phyloP scores from a whole-genome alignment of 768 basidiomycete genomes.

The Coprinopsis marcescibilis region DNA sequence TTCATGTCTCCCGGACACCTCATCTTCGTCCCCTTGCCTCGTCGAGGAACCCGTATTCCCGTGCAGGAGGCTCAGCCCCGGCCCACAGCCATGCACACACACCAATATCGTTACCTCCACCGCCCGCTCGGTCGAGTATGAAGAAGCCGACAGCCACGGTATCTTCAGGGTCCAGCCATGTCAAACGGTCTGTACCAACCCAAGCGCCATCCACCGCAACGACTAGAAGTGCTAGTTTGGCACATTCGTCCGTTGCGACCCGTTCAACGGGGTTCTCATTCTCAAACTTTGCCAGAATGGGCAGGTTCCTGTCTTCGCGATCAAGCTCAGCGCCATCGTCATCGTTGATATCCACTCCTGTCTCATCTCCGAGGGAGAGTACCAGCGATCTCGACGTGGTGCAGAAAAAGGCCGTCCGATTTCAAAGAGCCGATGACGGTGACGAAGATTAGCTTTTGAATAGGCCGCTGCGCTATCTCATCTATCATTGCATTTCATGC shows the following conservation, averaged over 20 bases:
- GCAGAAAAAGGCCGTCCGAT: constrained; percentile 57
- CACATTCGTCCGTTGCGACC: constrained; percentile 15
- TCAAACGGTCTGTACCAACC: constrained; percentile 28
- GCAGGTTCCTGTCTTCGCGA: constrained; percentile 43
- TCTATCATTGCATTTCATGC: too few relatives aligned
- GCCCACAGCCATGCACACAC: constrained; percentile 15
- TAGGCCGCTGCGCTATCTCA: too few relatives aligned
- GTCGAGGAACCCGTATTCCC: constrained; percentile 26
- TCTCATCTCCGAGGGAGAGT: constrained; percentile 35
- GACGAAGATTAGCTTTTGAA: constrained; percentile 10
- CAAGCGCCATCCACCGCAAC: constrained; percentile 24
- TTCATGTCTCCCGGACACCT: constrained; percentile 72
- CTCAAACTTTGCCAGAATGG: constrained; percentile 43
- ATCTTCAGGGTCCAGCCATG: constrained; percentile 33
- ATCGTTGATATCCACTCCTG: constrained; percentile 23
- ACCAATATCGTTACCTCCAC: constrained; percentile 36
- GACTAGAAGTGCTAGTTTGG: constrained; percentile 11
- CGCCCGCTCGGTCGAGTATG: constrained; percentile 59
- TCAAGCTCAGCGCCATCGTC: constrained; percentile 35
- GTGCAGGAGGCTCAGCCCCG: constrained; percentile 21
- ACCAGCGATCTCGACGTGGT: constrained; percentile 23
- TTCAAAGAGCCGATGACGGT: constrained; percentile 39
- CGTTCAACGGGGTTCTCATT: constrained; percentile 5
- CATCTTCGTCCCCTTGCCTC: constrained; percentile 47
- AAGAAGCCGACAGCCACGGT: constrained; percentile 44